Base-by-base conservation (phyloP, 1,139 yeast genomes). In the Candida labiduridarum region DNA sequence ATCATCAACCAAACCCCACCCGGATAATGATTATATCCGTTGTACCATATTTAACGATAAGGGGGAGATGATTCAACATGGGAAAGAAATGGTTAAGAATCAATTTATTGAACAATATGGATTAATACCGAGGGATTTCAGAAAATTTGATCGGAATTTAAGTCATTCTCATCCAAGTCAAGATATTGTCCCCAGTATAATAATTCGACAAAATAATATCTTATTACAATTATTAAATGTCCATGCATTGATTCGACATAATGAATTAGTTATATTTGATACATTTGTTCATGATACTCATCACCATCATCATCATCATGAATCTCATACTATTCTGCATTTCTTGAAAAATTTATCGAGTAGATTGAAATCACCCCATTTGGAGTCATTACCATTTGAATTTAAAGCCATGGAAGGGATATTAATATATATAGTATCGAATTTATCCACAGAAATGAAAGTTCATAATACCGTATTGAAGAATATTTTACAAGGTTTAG, bases 31-130 rank as follows among this genome's bases (percentile, higher is more conserved):
- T 36, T 59, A 56, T 47, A 69, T 77, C 19, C 56, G 86, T 53
- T 91, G 97, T 60, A 89, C 97, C 0, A 66, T 74, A 14, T 76
- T 76, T 49, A 65, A 76, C 52, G 48, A 55, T 5, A 47, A 58
- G 3, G 81, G 81, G 2, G 65, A 69, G 36, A 69, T 76, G 55
- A 63, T 68, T 4, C 65, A 66, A 22, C 79, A 74, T 49, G 78
- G 79, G 15, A 69, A 71, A 52, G 79, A 74, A 41, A 59, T 75
- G 38, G 63, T 66, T 44, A 63, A 74, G 48, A 62, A 58, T 54
- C 69, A 68, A 43, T 75, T 76, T 53, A 67, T 76, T 69, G 68
- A 68, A 50, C 52, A 60, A 14, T 67, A 74, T 54, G 64, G 69
- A 45, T 58, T 76, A 36, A 73, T 68, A 0, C 68, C 78, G 1